phyloP scores from a whole-genome alignment of 1,284 basidiomycete species.

The Irpex sp. region DNA sequence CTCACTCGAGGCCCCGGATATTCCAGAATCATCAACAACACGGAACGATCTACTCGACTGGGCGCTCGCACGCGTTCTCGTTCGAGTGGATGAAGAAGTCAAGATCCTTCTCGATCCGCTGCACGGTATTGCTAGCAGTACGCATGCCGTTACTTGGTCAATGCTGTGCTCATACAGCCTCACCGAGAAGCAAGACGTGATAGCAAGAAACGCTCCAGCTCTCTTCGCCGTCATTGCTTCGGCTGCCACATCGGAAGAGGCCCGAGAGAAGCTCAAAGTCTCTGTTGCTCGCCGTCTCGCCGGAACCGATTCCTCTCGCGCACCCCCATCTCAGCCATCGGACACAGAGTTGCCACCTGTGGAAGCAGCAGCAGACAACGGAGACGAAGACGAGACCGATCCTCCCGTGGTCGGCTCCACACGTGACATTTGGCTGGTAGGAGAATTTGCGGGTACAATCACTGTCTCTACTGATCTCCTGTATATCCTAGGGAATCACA shows the following conservation, averaged over 20 bases:
- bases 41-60: background rate
- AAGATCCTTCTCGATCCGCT: background rate
- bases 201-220: background rate
- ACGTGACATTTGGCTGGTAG: background rate
- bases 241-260: background rate
- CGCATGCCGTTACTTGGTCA: background rate
- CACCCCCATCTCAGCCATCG: background rate
- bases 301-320: background rate
- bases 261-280: background rate
- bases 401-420: background rate
- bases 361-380: background rate
- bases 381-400: background rate
- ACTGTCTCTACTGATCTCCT: background rate
- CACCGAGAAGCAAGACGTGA: background rate
- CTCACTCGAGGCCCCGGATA: background rate
- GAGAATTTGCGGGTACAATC: background rate
- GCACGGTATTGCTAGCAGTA: background rate
- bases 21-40: background rate
- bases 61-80: background rate
- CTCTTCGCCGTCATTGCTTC: background rate
- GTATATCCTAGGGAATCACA: background rate
- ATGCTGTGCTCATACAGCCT: background rate
- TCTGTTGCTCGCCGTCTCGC: background rate
- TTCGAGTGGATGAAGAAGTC: background rate
- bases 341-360: too few species aligned